Evolutionary conservation across 2,329 filamentous ascomycete genomes (phyloP), one percentile per base, ranked within the genome.

Genomic region (Colletotrichum theobromicola): DNA sequence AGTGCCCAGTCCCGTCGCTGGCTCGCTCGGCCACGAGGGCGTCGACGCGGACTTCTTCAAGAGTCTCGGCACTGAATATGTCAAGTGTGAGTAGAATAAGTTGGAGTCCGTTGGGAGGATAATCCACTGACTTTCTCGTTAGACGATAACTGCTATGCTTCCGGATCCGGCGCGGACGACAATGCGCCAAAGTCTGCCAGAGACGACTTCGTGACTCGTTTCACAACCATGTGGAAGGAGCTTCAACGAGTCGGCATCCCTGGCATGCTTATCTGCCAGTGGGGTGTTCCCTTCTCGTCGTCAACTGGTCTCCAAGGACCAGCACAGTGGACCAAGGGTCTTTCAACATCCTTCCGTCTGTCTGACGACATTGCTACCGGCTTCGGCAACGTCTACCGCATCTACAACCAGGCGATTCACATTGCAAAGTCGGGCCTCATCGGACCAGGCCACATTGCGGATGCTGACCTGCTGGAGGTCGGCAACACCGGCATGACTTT

Each of bases 21-120:
- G 65, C 32, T 67, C 65, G 7, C 65, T 67, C 13, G 65, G 65
- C 2, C 53, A 37, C 24, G 65, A 67, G 58, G 65, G 53, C 34
- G 65, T 37, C 13, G 65, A 67, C 13, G 65, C 65, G 15, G 65
- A 67, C 24, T 67, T 67, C 53, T 67, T 67, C 65, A 67, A 67
- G 32, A 67, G 28, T 10, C 53, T 67, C 16, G 58, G 58, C 65
- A 67, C 65, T 9, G 65, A 67, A 53, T 67, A 67, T 32, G 30
- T 67, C 12, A 67, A 67, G 32, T 67, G 65, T 67, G 18, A 60
- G 65, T 67, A 16, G 1, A 0, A 42, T 2, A 3, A 46, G 5
- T 21, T 7, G 10, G 4, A 50, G 8, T 10, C 16, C 6, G 4
- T 18, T 9, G 16, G 2, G 16, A n/a, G 18, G 7, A 9, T 8